Percentiles rank a stretch among this genome's conserved stretches.
Evolutionary conservation across 1,139 yeast species (phyloP).

Genomic region (Magnusiomyces paraingens): DNA sequence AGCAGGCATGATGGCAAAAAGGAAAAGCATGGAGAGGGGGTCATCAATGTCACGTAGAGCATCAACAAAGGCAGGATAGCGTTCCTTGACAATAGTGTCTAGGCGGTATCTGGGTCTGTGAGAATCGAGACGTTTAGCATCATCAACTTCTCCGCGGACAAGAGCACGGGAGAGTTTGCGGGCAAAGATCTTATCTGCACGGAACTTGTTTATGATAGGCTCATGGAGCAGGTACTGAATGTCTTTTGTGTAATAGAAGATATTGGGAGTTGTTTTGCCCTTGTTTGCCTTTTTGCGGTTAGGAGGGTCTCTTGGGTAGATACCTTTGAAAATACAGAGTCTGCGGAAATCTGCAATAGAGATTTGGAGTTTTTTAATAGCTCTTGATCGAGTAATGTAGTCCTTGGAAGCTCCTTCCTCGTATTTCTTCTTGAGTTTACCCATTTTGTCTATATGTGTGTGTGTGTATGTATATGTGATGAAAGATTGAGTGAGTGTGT

Average conservation of each 20-base stretch:
- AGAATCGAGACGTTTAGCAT: slow-evolving; percentile 79
- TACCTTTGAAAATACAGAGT: slow-evolving; percentile 92
- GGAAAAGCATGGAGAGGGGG: slow-evolving; percentile 88
- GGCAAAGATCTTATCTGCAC: slow-evolving; percentile 94
- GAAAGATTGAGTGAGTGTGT: neutral
- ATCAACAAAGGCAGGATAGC: slow-evolving; percentile 91
- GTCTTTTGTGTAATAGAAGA: slow-evolving; percentile 90
- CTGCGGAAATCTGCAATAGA: slow-evolving; percentile 98
- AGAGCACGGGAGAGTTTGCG: slow-evolving; percentile 83
- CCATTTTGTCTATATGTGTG: slow-evolving; percentile 10
- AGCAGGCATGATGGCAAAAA: slow-evolving; percentile 93
- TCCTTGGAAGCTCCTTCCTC: slow-evolving; percentile 7
- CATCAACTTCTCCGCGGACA: slow-evolving; percentile 85
- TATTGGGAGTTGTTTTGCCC: slow-evolving; percentile 93
- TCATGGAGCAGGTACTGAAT: slow-evolving; percentile 93
- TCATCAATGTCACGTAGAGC: slow-evolving; percentile 93
- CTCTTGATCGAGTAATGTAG: slow-evolving; percentile 91
- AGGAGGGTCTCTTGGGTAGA: slow-evolving; percentile 87
- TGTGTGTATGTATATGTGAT: neutral
- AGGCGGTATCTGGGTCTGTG: slow-evolving; percentile 79
- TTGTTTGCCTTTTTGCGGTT: slow-evolving; percentile 95
- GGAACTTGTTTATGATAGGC: slow-evolving; percentile 83
- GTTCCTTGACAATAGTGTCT: slow-evolving; percentile 86
- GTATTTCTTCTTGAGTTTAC: slow-evolving; percentile 9
- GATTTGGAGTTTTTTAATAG: slow-evolving; percentile 85